Evolutionary conservation across 2,329 filamentous ascomycete genomes (phyloP).

Genomic region (Talaromyces verruculosus): DNA sequence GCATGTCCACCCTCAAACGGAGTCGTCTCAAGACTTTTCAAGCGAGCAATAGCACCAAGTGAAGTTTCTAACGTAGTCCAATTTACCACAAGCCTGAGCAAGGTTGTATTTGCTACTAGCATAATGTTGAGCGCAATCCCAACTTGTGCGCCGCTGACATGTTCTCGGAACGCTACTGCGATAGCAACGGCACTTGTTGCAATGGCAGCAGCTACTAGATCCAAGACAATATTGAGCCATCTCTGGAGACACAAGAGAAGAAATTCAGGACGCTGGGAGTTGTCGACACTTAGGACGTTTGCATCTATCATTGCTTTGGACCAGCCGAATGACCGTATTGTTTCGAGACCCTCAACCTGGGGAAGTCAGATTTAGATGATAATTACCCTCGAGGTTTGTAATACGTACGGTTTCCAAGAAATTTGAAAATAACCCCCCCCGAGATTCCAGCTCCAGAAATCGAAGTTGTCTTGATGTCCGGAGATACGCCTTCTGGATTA

Average conservation of each 20-base stretch:
- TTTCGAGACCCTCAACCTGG: constrained; percentile 47
- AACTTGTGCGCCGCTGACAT: constrained; percentile 50
- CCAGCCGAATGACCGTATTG: constrained; percentile 60
- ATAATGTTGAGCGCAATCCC: constrained; percentile 57
- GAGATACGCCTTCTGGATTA: constrained; percentile 59
- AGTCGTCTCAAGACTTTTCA: constrained; percentile 53
- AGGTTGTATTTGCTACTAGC: constrained; percentile 53
- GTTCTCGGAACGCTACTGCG: constrained; percentile 46
- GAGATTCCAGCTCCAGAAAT: constrained; percentile 61
- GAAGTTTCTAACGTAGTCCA: constrained; percentile 61
- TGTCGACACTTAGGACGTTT: constrained; percentile 52
- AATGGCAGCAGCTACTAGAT: constrained; percentile 51
- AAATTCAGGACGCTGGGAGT: constrained; percentile 59
- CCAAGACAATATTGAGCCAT: constrained; percentile 56
- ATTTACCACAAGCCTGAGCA: constrained; percentile 51
- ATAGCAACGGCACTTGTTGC: constrained; percentile 52
- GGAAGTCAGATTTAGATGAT: background rate
- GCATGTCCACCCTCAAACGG: constrained; percentile 44
- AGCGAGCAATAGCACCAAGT: constrained; percentile 56
- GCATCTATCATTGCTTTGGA: constrained; percentile 29
- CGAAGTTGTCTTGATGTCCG: constrained; percentile 61
- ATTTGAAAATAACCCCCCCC: constrained; percentile 58
- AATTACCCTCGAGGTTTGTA: background rate
- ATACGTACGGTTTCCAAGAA: constrained; percentile 56
- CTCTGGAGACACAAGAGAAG: constrained; percentile 58